Evolutionary conservation across 2,329 filamentous ascomycete species (phyloP), one percentile per base, ranked within the genome.

Genomic region (Sporothrix variecibatus): DNA sequence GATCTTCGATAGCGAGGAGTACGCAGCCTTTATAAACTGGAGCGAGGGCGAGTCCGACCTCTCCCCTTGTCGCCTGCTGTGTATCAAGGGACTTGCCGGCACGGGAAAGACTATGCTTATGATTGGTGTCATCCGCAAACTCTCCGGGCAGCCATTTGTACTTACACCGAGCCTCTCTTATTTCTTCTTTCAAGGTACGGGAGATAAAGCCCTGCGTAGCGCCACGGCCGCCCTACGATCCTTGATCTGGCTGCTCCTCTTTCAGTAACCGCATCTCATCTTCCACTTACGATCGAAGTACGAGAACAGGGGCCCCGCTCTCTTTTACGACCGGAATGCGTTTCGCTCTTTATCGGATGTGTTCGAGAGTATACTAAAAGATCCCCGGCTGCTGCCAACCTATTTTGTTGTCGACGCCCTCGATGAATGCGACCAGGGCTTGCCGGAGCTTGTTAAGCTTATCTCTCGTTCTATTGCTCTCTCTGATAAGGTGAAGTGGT

Each of bases 41-140:
- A 74, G 72, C 71, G 53, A 75, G 49, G 67, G 31, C 62, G 71
- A 56, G 72, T 75, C 74, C 58, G 72, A 46, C 56, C 23, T 20
- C 67, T 72, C 68, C 20, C 51, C 68, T 49, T 67, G 73, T 71
- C 75, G 73, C 72, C 60, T 77, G 58, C 75, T 76, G 26, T 77
- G 73, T 75, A 75, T 77, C 56, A 76, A 77, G 53, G 76, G 76
- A 65, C 73, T 75, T 65, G 75, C 76, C 34, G 75, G 75, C 28
- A 77, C 74, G 43, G 74, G 76, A 43, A 77, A 77, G 73, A 77
- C 75, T 43, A 77, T 77, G 76, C 76, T 77, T 43, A 69, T 76
- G 68, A 76, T 77, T 51, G 75, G 76, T 40, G 34, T 76, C 65
- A 75, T 77, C 49, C 74, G 75, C 72, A 60, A 76, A 72, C 76